Percentiles rank a stretch among this genome's conserved stretches.
Evolutionary conservation across 2,329 filamentous ascomycete genomes (phyloP).

Genomic region (Ophiosphaerella narmari): DNA sequence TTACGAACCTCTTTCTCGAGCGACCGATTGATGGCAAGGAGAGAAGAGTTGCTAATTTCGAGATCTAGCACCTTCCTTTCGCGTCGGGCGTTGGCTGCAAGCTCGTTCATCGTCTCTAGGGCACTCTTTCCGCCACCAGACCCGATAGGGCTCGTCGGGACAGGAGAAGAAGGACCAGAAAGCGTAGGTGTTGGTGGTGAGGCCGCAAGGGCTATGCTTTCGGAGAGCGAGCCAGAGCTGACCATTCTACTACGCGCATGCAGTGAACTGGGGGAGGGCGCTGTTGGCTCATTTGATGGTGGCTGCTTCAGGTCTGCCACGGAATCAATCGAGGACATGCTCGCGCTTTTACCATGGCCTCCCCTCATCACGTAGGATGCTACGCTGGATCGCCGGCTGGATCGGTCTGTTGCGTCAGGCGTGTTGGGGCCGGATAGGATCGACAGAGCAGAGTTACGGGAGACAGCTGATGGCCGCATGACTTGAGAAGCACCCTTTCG

Average conservation of each 20-base stretch:
- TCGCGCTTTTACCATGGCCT: constrained; percentile 47
- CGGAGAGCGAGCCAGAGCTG: constrained; percentile 31
- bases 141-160: constrained; percentile 63
- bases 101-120: constrained; percentile 69
- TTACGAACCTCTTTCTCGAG: constrained; percentile 90
- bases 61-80: constrained; percentile 95
- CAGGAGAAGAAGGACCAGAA: constrained; percentile 33
- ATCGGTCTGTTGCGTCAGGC: constrained; percentile 27
- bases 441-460: constrained; percentile 38
- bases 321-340: constrained; percentile 54
- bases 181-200: constrained; percentile 26
- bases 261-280: constrained; percentile 37
- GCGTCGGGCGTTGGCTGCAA: constrained; percentile 83
- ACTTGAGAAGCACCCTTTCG: constrained; percentile 56
- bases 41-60: constrained; percentile 93
- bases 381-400: constrained; percentile 39
- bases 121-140: constrained; percentile 52
- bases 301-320: constrained; percentile 38
- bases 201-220: constrained; percentile 32
- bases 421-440: constrained; percentile 34
- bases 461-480: constrained; percentile 45
- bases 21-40: constrained; percentile 92
- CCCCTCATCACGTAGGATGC: constrained; percentile 33
- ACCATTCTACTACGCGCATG: constrained; percentile 38
- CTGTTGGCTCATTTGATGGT: constrained; percentile 25